A percentile compares a stretch with the other conserved stretches of the same genome.
Evolutionary conservation across 1,139 yeast species (phyloP).

Genomic region (Taphrina flavorubra): DNA sequence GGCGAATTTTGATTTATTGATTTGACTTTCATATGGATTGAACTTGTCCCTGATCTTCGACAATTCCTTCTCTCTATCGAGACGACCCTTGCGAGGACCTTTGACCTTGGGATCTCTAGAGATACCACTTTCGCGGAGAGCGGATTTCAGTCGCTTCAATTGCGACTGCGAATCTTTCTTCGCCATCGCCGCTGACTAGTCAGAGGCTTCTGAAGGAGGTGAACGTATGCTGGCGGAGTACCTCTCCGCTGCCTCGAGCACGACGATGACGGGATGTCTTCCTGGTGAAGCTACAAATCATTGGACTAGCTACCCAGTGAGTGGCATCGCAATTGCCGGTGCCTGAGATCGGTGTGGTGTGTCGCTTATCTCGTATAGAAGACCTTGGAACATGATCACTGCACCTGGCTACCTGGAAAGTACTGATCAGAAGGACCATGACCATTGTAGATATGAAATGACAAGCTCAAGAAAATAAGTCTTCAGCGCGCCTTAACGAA

Average conservation of each 20-base stretch:
- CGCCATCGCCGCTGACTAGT: background rate
- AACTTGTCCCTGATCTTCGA: constrained; percentile 75
- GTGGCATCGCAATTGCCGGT: constrained; percentile 13
- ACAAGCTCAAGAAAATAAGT: no score
- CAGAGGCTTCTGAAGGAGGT: no score
- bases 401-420: background rate
- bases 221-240: no score
- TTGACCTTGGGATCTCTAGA: constrained; percentile 21
- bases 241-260: no score
- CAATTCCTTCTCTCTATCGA: constrained; percentile 49
- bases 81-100: constrained; percentile 31
- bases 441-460: no score
- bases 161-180: constrained; percentile 35
- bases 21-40: constrained; percentile 84
- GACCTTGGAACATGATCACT: background rate
- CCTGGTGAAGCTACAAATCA: background rate
- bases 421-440: no score
- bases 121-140: constrained; percentile 35
- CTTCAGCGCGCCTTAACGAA: no score
- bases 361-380: background rate
- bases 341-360: background rate
- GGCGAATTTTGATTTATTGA: constrained; percentile 71
- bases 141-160: constrained; percentile 38
- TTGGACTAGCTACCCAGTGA: background rate
- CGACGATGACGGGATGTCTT: no score